Evolutionary conservation across 208 protist genomes (phyloP).

Genomic region (Trypanosoma rangeli): DNA sequence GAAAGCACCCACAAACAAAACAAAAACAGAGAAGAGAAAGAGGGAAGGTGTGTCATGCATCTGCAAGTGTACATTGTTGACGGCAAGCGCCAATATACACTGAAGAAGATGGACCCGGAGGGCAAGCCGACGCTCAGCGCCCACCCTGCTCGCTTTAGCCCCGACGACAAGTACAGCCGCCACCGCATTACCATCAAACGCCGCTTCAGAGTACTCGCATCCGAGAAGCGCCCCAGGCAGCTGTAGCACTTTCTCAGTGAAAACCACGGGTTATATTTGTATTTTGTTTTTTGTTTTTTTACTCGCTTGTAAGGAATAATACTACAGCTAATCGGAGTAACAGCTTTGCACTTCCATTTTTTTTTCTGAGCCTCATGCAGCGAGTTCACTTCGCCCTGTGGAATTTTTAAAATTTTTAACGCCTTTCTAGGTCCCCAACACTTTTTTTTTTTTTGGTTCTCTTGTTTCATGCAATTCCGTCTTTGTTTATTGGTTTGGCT

Average conservation of each 20-base stretch:
- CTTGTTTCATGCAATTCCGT: neutral
- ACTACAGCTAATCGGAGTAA: neutral
- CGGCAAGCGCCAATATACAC: conserved; percentile 91
- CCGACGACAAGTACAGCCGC: conserved; percentile 92
- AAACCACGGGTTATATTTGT: neutral
- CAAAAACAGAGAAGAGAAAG: neutral
- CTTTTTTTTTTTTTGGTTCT: neutral
- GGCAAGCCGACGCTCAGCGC: conserved; percentile 89
- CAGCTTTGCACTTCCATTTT: neutral
- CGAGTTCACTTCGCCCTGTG: neutral
- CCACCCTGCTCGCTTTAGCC: conserved; percentile 92
- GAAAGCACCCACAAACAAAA: neutral
- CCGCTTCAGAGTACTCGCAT: conserved; percentile 86
- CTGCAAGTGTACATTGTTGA: conserved; percentile 76
- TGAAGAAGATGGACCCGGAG: conserved; percentile 91
- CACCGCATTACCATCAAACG: conserved; percentile 92
- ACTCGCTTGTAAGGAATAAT: conserved; percentile 1
- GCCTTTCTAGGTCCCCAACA: no score
- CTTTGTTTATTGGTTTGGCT: no score
- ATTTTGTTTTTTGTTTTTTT: conserved; percentile 4
- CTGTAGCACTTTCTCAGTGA: conserved; percentile 31
- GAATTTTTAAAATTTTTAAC: neutral
- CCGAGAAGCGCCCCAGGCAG: conserved; percentile 69
- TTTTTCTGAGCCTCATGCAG: neutral
- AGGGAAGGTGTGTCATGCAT: conserved; percentile 47